Conservation (phyloP, 106 monocot genomes). For the Chionographis japonica region DNA sequence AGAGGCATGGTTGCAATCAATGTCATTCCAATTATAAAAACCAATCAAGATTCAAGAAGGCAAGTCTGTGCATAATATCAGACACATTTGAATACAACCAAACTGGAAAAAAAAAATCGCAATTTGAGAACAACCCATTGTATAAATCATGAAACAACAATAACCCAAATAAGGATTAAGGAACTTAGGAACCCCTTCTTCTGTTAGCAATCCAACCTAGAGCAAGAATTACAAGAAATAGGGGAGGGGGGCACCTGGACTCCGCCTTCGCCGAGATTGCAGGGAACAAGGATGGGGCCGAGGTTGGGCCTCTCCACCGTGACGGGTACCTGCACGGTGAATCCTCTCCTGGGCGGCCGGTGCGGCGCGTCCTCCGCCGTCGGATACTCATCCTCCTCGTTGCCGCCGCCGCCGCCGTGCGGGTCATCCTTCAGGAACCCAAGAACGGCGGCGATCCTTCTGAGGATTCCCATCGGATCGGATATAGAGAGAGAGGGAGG, state of each 20-base stretch:
- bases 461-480: slow-evolving; percentile 22
- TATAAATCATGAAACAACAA: no score
- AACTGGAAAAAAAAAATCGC: no score
- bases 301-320: slow-evolving; percentile 7
- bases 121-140: no score
- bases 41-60: no score
- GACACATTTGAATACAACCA: no score
- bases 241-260: slow-evolving; percentile 16
- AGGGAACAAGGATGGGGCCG: slow-evolving; percentile 24
- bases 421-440: slow-evolving; percentile 16
- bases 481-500: slow-evolving; percentile 3
- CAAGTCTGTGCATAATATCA: no score
- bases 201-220: no score
- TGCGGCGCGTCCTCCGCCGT: neutral
- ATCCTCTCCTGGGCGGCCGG: slow-evolving; percentile 3
- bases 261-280: slow-evolving; percentile 25
- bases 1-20: no score
- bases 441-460: slow-evolving; percentile 16
- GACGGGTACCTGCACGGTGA: slow-evolving; percentile 19
- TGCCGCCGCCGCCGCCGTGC: neutral
- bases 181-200: no score
- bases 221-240: no score
- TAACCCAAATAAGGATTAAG: no score
- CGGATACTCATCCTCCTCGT: neutral
- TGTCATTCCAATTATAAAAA: no score